A percentile compares a stretch with the other conserved stretches of the same genome.
phyloP scores from a whole-genome alignment of 257 asterid genomes.

The Haberlea rhodopensis region DNA sequence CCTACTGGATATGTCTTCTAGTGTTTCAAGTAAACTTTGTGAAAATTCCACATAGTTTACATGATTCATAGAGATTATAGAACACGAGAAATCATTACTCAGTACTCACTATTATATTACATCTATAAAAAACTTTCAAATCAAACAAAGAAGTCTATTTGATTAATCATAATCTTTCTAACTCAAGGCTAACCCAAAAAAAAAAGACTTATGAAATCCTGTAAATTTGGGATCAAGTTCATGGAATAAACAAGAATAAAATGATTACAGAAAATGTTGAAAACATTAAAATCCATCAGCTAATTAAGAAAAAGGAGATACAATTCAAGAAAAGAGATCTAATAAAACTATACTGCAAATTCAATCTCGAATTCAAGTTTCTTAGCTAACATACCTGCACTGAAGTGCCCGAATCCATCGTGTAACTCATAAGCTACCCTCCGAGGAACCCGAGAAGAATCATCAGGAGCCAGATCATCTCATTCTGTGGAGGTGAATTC shows the following conservation, averaged over 20 bases:
- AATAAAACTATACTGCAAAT: background rate
- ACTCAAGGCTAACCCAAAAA: too few species aligned
- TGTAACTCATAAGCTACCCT: slow-evolving; percentile 24
- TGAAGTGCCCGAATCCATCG: slow-evolving; percentile 32
- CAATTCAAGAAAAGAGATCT: background rate
- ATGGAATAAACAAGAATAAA: background rate
- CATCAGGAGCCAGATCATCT: slow-evolving; percentile 24
- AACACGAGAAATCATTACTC: background rate
- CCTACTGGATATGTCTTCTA: too few species aligned
- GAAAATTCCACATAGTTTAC: too few species aligned
- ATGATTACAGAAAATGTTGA: background rate
- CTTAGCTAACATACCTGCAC: slow-evolving; percentile 35
- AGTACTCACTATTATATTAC: background rate
- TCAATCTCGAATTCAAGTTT: background rate
- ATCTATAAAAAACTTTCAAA: background rate
- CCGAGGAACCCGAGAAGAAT: slow-evolving; percentile 20
- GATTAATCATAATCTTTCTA: background rate
- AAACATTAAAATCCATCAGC: background rate
- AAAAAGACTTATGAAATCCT: background rate
- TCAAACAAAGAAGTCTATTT: background rate
- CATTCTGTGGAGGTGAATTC: slow-evolving; percentile 8
- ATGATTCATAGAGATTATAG: background rate
- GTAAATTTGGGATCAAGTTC: background rate
- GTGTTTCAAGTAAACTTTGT: too few species aligned
- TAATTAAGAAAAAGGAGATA: background rate